Evolutionary conservation across 179 eudicot species (phyloP), one percentile per base, ranked within the genome.

Genomic region (Sideroxylon spinosum): DNA sequence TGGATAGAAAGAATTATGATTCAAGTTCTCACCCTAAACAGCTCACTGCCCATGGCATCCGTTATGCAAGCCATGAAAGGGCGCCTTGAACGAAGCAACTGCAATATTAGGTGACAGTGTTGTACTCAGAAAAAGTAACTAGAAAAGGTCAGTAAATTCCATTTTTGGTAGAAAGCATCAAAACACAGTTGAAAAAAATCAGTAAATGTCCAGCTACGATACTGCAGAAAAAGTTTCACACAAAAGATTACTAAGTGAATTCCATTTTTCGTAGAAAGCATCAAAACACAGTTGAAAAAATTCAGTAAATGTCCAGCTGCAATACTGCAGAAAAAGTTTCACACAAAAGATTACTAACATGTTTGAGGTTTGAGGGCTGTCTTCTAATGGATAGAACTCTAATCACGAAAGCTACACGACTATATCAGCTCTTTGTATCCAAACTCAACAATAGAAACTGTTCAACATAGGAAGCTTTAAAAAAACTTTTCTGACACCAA

Each of bases 61-160:
- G 92, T 92, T 79, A 95, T 89, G 82, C 78, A 77, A 14, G 99
- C 97, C 74, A 90, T 81, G 75, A 95, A 95, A 72, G 99, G 99
- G 52, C 99, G 97, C 75, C 99, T 87, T 52, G 63, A 26, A 50
- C 98, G 98, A 81, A 95, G 93, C 84, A 94, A 81, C 99, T 95
- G 93, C 86, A 90, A 78, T 56, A 78, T 44, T 32, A 75, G 59
- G 71, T 80, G 12, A 72, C 20, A 73, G 4, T 23, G 48, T 70
- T 28, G 16, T 57, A 69, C 4, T 63, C 48, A 52, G 82, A 25
- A 74, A 49, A 60, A 57, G 48, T 11, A 9, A 25, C 9, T 29
- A 57, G 20, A 13, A 68, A 50, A 49, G 7, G 26, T 3, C 5
- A 70, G 76, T 9, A 50, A 10, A 48, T 37, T 20, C 72, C 28